Evolutionary conservation across 2,329 filamentous ascomycete genomes (phyloP).

Genomic region (Xylariaceae sp.): DNA sequence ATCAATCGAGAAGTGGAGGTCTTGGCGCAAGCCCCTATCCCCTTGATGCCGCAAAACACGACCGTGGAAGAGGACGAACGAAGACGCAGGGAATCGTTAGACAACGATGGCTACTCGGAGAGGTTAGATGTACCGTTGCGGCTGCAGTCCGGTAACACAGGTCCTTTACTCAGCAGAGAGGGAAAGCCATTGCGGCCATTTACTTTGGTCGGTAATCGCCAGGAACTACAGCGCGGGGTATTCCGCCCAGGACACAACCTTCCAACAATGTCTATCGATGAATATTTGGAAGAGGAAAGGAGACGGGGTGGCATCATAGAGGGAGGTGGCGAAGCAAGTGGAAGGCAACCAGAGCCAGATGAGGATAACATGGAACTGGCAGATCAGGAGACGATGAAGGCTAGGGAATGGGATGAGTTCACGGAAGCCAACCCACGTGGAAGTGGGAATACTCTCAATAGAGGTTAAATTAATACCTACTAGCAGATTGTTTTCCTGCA

Average conservation of each 20-base stretch:
- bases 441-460: constrained; percentile 82
- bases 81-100: constrained; percentile 44
- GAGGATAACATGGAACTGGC: constrained; percentile 90
- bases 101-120: constrained; percentile 67
- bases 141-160: constrained; percentile 58
- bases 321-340: constrained; percentile 81
- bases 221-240: constrained; percentile 78
- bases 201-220: constrained; percentile 79
- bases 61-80: constrained; percentile 56
- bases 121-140: constrained; percentile 72
- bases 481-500: not conserved
- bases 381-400: constrained; percentile 91
- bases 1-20: constrained; percentile 86
- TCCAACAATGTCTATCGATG: constrained; percentile 97
- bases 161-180: constrained; percentile 76
- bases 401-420: constrained; percentile 93
- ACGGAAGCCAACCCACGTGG: constrained; percentile 87
- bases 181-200: constrained; percentile 93
- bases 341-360: constrained; percentile 73
- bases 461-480: no score
- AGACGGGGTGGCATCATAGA: constrained; percentile 87
- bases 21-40: constrained; percentile 73
- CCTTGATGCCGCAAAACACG: constrained; percentile 50
- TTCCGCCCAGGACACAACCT: constrained; percentile 92
- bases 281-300: constrained; percentile 93